phyloP scores from a whole-genome alignment of 495 filamentous ascomycete species.

The Aspergillus indologenus region DNA sequence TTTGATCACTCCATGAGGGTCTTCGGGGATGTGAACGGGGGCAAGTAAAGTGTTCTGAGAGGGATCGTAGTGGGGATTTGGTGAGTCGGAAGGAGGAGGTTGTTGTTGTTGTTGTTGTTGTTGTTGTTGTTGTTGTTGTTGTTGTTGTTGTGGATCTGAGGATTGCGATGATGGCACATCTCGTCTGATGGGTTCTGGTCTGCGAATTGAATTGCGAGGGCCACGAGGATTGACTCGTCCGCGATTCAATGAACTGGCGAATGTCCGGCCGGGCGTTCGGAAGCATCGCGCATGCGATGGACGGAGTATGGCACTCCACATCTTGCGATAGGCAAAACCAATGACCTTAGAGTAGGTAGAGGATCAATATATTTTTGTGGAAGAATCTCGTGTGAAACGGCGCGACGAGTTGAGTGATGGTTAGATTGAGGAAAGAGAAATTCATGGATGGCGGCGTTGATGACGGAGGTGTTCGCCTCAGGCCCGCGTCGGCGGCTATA shows the following conservation, averaged over 20 bases:
- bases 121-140: too few relatives aligned
- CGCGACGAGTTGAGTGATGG: background rate
- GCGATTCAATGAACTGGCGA: conserved; percentile 32
- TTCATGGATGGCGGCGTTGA: conserved; percentile 3
- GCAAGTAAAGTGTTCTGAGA: conserved; percentile 48
- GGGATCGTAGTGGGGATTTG: conserved; percentile 33
- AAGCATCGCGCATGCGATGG: conserved; percentile 21
- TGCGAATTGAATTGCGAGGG: conserved; percentile 32
- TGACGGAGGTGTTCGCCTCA: conserved; percentile 26
- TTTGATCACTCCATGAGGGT: conserved; percentile 60
- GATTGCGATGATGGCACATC: conserved; percentile 6
- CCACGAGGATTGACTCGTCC: conserved; percentile 26
- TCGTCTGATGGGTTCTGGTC: conserved; percentile 24
- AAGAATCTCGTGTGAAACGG: background rate
- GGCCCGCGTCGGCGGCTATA: conserved; percentile 40
- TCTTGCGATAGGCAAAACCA: conserved; percentile 2
- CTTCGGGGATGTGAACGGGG: conserved; percentile 59
- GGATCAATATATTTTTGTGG: too few relatives aligned
- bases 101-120: too few relatives aligned
- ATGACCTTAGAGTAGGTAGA: background rate
- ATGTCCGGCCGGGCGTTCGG: conserved; percentile 25
- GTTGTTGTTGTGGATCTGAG: conserved; percentile 2
- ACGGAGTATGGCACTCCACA: conserved; percentile 35
- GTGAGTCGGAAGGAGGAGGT: conserved; percentile 13
- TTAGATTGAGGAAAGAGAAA: background rate